Evolutionary conservation across 805 yeast genomes (phyloP).

Genomic region (Hagleromyces aurorensis): DNA sequence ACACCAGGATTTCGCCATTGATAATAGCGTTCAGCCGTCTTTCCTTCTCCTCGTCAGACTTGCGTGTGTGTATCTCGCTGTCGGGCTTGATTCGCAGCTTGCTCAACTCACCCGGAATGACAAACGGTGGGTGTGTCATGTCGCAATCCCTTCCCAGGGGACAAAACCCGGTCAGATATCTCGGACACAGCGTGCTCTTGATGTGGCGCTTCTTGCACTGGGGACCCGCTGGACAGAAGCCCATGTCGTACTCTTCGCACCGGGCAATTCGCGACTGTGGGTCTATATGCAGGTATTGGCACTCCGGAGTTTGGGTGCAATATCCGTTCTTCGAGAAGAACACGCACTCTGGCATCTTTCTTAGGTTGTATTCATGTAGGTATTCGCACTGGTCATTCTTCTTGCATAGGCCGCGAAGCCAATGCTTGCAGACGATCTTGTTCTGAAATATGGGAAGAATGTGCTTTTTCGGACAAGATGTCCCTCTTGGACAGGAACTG

Average conservation of each 20-base stretch:
- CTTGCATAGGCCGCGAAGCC: conserved; percentile 96
- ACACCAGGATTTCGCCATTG: conserved; percentile 24
- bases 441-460: conserved; percentile 56
- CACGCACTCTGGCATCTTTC: conserved; percentile 95
- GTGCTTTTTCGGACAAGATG: conserved; percentile 82
- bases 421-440: conserved; percentile 93
- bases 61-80: conserved; percentile 29
- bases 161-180: conserved; percentile 84
- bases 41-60: conserved; percentile 30
- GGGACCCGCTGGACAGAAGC: conserved; percentile 92
- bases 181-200: conserved; percentile 65
- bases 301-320: conserved; percentile 91
- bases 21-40: conserved; percentile 31
- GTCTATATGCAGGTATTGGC: conserved; percentile 86
- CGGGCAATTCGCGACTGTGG: conserved; percentile 84
- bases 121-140: conserved; percentile 74
- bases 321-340: conserved; percentile 72
- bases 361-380: conserved; percentile 85
- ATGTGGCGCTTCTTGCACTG: conserved; percentile 75
- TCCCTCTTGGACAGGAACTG: conserved; percentile 71
- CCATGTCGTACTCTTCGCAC: conserved; percentile 74
- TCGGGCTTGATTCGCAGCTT: conserved; percentile 26
- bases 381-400: conserved; percentile 96
- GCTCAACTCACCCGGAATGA: conserved; percentile 35
- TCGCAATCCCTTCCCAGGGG: conserved; percentile 79